Base-by-base conservation (phyloP, 352 stramenopile species). In the Pythium vanterpoolii region DNA sequence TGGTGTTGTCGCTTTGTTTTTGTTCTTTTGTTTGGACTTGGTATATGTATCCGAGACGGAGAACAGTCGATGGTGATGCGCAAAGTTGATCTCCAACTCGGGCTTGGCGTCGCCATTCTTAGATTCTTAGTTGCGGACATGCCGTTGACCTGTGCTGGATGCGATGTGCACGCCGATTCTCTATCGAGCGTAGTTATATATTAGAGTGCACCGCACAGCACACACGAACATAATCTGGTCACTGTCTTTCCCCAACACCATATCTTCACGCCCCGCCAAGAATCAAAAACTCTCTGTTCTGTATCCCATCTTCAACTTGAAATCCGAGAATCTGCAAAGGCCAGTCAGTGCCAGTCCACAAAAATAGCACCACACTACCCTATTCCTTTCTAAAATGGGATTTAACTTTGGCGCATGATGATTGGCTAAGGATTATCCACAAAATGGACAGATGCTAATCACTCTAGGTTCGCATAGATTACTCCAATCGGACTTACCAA, bases 381-480 rank as follows among this genome's bases (percentile, higher is more conserved):
- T 60, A 60, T 13, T 42, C 52, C 40, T 48, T 42, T 1, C 19
- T 6, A 18, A 6, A 24, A 14, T 44, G 14, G 33, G 49, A 21
- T 65, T 65, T 65, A 65, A 59, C 27, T 49, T 65, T 23, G 4
- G 13, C 19, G 31, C 6, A 4, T 3, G 50, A 9, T 65, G 58
- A 65, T 65, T 65, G 58, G 58, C 19, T 42, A 18, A n/a, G 1
- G 14, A 16, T n/a, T 39, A 5, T 39, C 19, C 39, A 34, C 45
- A 34, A 27, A 39, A 18, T 5, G 13, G 16, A 38, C 27, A 6
- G 0, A 16, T 8, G 4, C 1, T 5, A 9, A 10, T 4, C 0
- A 27, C 23, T 57, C 34, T 57, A 57, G 50, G 50, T 57, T 57
- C 50, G 50, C 24, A 31, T 33, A 14, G 11, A 14, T 21, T 34